Percentiles rank a stretch among this genome's conserved stretches.
Evolutionary conservation across 2,329 filamentous ascomycete genomes (phyloP).

Genomic region (Sclerotinia borealis): DNA sequence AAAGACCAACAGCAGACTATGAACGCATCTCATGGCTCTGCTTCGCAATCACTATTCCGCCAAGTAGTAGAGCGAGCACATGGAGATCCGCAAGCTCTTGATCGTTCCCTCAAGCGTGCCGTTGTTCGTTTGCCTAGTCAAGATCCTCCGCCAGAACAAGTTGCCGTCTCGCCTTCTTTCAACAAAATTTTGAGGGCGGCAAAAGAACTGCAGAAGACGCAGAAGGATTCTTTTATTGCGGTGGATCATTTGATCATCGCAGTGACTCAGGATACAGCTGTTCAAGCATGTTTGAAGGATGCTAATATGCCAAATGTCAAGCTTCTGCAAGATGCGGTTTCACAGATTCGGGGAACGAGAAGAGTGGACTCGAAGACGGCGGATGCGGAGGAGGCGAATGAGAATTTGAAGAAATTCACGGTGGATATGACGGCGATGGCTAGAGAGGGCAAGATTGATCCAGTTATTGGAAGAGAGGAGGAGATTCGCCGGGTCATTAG

Average conservation of each 20-base stretch:
- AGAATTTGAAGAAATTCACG: slow-evolving; percentile 96
- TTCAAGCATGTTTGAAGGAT: slow-evolving; percentile 72
- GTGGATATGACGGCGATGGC: slow-evolving; percentile 98
- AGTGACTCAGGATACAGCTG: slow-evolving; percentile 68
- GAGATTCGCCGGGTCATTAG: slow-evolving; percentile 89
- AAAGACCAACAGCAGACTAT: slow-evolving; percentile 68
- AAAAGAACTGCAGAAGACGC: slow-evolving; percentile 88
- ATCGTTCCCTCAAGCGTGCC: slow-evolving; percentile 83
- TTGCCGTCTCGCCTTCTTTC: slow-evolving; percentile 76
- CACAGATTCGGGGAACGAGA: slow-evolving; percentile 85
- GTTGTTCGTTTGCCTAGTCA: slow-evolving; percentile 89
- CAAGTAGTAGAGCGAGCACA: slow-evolving; percentile 92
- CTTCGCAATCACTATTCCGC: slow-evolving; percentile 73
- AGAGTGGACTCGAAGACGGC: slow-evolving; percentile 94
- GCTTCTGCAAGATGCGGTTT: slow-evolving; percentile 82
- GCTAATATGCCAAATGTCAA: slow-evolving; percentile 89
- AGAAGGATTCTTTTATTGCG: slow-evolving; percentile 92
- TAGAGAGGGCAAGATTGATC: slow-evolving; percentile 94
- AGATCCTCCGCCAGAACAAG: slow-evolving; percentile 85
- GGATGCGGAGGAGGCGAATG: slow-evolving; percentile 85
- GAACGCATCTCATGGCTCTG: slow-evolving; percentile 58
- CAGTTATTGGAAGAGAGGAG: slow-evolving; percentile 93
- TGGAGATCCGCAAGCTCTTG: slow-evolving; percentile 84
- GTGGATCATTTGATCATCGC: slow-evolving; percentile 90
- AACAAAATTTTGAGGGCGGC: slow-evolving; percentile 77